A percentile compares a stretch with the other conserved stretches of the same genome.
These are phyloP conservation scores for Botrytis sinoallii DNA, from an alignment of 2,329 filamentous ascomycete genomes.

Conservation along the genomic window DNA sequence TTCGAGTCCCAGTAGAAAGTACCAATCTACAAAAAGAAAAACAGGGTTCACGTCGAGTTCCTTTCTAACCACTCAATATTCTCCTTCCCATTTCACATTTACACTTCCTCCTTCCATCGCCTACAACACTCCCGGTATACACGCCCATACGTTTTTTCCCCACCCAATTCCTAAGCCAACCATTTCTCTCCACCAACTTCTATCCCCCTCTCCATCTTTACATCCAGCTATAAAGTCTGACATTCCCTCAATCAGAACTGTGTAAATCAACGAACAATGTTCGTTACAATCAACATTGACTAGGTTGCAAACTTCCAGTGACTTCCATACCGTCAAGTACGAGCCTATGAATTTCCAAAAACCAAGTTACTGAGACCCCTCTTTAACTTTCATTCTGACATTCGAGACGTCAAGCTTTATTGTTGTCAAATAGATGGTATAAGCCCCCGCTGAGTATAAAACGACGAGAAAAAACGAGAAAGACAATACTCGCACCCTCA, in stretches of 20 bases:
- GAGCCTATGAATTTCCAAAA: rapidly evolving
- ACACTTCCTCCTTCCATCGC: no score
- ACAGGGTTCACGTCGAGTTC: no score
- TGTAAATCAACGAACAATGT: no score
- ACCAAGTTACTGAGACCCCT: background rate
- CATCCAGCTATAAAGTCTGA: background rate
- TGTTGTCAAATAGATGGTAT: background rate
- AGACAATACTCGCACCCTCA: background rate
- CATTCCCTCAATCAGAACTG: background rate
- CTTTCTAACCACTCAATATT: no score
- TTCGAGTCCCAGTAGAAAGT: no score
- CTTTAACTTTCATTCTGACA: background rate
- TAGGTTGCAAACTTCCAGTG: background rate
- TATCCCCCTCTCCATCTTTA: background rate
- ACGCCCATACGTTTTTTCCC: no score
- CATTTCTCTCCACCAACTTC: background rate
- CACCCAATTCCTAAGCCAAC: background rate
- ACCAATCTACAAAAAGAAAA: no score
- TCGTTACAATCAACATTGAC: rapidly evolving
- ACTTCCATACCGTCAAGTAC: background rate
- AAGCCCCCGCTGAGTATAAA: background rate
- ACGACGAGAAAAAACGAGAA: background rate
- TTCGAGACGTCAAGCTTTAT: background rate
- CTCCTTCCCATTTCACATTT: no score
- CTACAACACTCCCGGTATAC: no score